These are phyloP conservation scores for Diaporthe sp. DNA, from an alignment of 2,329 filamentous ascomycete genomes.

Conservation along the genomic window DNA sequence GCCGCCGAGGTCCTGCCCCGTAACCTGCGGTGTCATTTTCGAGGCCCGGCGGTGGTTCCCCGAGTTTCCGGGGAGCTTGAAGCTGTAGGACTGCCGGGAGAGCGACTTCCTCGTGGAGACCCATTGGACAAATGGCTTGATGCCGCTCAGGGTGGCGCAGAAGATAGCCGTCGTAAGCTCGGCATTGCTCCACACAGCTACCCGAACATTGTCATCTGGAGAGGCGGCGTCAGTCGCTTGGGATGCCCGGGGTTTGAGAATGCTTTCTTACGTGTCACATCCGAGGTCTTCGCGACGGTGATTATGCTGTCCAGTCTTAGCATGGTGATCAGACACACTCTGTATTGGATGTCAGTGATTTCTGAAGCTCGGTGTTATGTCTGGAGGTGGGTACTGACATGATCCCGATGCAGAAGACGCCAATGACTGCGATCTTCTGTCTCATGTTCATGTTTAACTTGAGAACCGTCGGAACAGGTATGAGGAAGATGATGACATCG, in stretches of 20 bases:
- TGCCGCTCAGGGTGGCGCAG: conserved; percentile 16
- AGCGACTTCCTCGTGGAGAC: background rate
- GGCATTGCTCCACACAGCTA: conserved; percentile 18
- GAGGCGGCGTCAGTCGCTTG: background rate
- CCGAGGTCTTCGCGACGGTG: background rate
- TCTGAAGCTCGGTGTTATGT: background rate
- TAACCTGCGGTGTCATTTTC: background rate
- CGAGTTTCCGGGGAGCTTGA: conserved; percentile 14
- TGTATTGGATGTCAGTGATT: background rate
- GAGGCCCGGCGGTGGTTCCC: background rate
- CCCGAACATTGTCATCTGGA: background rate
- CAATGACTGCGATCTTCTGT: conserved; percentile 15
- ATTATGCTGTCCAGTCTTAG: background rate
- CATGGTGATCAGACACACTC: background rate
- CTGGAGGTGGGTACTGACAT: background rate
- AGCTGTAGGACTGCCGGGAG: background rate
- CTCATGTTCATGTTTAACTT: conserved; percentile 16
- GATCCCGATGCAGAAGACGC: conserved; percentile 12
- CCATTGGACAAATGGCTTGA: conserved; percentile 22
- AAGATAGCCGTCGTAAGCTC: conserved; percentile 9
- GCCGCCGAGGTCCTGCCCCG: background rate
- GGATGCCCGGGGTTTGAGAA: background rate
- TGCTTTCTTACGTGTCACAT: background rate
- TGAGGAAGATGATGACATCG: conserved; percentile 13
- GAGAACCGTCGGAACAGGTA: background rate